These are phyloP conservation scores for Cairneyella variabilis DNA, from an alignment of 495 filamentous ascomycete species.

Conservation along the genomic window DNA sequence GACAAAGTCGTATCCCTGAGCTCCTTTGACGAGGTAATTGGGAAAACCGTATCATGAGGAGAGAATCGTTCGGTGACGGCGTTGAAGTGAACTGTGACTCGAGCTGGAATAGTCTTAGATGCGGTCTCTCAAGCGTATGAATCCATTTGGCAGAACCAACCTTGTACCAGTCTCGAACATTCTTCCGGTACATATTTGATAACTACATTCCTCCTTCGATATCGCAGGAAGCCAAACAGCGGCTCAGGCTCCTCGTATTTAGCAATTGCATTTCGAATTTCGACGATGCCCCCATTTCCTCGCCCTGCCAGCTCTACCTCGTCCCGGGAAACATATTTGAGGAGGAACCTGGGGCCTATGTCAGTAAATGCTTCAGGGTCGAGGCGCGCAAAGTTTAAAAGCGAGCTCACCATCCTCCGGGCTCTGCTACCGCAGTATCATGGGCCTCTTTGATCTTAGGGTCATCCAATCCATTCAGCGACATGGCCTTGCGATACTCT, in stretches of 20 bases:
- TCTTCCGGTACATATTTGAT: slow-evolving; percentile 90
- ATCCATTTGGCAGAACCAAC: slow-evolving; percentile 41
- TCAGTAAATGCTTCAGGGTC: slow-evolving; percentile 5
- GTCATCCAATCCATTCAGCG: slow-evolving; percentile 94
- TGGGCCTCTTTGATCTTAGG: slow-evolving; percentile 77
- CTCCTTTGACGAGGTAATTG: slow-evolving; percentile 67
- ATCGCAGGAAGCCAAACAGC: slow-evolving; percentile 87
- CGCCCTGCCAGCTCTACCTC: slow-evolving; percentile 74
- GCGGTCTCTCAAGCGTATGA: not conserved
- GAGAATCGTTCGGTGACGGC: slow-evolving; percentile 80
- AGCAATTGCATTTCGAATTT: slow-evolving; percentile 73
- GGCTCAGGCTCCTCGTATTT: slow-evolving; percentile 80
- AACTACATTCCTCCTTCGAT: slow-evolving; percentile 84
- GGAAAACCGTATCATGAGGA: slow-evolving; percentile 80
- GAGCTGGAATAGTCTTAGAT: slow-evolving; percentile 52
- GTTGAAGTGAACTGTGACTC: slow-evolving; percentile 90
- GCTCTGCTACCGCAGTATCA: slow-evolving; percentile 72
- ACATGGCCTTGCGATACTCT: slow-evolving; percentile 55
- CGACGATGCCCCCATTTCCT: slow-evolving; percentile 80
- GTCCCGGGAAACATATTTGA: slow-evolving; percentile 88
- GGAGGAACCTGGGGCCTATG: slow-evolving; percentile 69
- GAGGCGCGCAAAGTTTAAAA: not conserved
- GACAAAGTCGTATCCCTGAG: slow-evolving; percentile 85
- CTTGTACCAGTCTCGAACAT: slow-evolving; percentile 85
- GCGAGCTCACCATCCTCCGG: slow-evolving; percentile 84